Conservation (phyloP, 768 basidiomycete species). For the Lactifluus rugatus region DNA sequence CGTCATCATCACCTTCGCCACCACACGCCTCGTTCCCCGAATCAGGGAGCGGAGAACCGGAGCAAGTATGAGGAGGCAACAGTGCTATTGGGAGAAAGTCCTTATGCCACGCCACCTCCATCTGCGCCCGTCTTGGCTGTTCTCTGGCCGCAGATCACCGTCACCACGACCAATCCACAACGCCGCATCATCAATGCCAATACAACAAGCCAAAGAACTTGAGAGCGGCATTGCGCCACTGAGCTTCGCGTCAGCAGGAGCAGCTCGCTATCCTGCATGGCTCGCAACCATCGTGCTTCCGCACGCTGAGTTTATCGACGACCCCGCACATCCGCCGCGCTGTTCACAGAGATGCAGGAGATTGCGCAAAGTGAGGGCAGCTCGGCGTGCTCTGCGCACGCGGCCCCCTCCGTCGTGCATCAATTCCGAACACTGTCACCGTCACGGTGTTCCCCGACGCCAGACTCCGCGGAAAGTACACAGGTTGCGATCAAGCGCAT, state of each 20-base stretch:
- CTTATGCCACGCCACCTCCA: neutral
- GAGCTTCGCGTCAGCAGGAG: neutral
- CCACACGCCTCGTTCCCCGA: conserved; percentile 8
- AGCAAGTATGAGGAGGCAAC: neutral
- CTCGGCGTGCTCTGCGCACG: conserved; percentile 44
- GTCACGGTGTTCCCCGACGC: neutral
- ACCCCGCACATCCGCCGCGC: conserved; percentile 48
- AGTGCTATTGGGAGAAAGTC: neutral
- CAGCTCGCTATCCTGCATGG: conserved; percentile 47
- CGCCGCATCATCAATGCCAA: neutral
- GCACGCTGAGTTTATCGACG: conserved; percentile 54
- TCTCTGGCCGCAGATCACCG: neutral
- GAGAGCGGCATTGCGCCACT: neutral
- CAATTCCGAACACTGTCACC: conserved; percentile 13
- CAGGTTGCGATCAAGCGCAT: conserved; percentile 75
- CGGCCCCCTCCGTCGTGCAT: neutral
- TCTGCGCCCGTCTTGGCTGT: neutral
- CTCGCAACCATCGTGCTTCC: conserved; percentile 49
- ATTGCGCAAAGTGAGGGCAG: conserved; percentile 81
- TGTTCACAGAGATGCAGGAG: conserved; percentile 61
- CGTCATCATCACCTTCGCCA: conserved; percentile 11
- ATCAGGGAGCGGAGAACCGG: neutral
- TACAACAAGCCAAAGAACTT: neutral
- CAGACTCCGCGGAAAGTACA: neutral
- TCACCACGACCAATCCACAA: neutral